Conservation (phyloP, 176 grass and related monocot genomes). For the Puccinellia tenuiflora region DNA sequence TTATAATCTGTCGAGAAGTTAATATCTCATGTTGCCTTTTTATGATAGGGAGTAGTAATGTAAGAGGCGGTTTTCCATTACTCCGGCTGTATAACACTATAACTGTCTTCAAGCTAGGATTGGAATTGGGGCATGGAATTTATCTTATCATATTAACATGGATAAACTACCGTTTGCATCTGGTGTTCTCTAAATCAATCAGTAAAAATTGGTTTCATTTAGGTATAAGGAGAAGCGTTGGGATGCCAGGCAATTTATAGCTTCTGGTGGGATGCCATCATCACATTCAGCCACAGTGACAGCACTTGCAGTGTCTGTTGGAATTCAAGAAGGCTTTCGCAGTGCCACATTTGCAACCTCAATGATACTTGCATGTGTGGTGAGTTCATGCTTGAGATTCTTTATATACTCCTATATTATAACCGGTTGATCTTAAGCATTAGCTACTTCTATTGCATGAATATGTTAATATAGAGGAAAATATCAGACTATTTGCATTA, state of each 20-base stretch:
- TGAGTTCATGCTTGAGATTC: conserved; percentile 28
- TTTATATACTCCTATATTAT: not conserved
- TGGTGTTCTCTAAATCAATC: not conserved
- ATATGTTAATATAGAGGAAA: not conserved
- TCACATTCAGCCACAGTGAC: conserved; percentile 92
- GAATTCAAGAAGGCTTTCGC: conserved; percentile 76
- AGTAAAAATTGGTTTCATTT: not conserved
- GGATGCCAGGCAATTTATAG: conserved; percentile 85
- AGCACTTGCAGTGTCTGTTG: conserved; percentile 77
- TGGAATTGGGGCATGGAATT: not conserved
- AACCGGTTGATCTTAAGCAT: not conserved
- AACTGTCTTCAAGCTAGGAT: not conserved
- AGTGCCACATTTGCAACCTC: conserved; percentile 71
- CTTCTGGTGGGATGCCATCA: conserved; percentile 95
- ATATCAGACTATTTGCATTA: conserved; percentile 1
- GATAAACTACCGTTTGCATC: too few species aligned
- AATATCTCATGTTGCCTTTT: not conserved
- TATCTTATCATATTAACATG: not conserved
- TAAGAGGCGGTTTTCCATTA: conserved; percentile 2
- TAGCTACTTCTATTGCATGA: not conserved
- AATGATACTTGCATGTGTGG: conserved; percentile 71
- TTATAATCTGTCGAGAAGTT: not conserved
- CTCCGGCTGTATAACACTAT: not conserved
- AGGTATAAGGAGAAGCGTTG: conserved; percentile 90
- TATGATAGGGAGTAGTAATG: not conserved